phyloP scores from a whole-genome alignment of 2,329 filamentous ascomycete genomes.

The Davidsoniella eucalypti region DNA sequence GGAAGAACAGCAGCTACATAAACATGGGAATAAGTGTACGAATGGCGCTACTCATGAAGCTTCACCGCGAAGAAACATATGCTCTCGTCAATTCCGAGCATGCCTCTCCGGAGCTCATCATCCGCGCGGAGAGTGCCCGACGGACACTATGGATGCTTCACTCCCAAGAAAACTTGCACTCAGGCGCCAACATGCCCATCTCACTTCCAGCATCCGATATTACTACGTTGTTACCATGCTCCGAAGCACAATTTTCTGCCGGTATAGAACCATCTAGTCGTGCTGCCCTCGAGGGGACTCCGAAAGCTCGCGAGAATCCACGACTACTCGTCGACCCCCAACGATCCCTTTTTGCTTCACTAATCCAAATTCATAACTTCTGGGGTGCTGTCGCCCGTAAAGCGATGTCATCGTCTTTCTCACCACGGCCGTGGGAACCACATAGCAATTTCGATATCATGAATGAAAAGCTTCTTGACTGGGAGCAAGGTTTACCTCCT shows the following conservation, averaged over 20 bases:
- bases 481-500: slow-evolving; percentile 31
- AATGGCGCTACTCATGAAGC: slow-evolving; percentile 37
- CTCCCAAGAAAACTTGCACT: slow-evolving; percentile 41
- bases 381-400: slow-evolving; percentile 32
- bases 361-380: slow-evolving; percentile 37
- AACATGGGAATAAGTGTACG: slow-evolving; percentile 40
- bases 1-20: slow-evolving; percentile 38
- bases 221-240: slow-evolving; percentile 34
- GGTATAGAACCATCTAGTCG: slow-evolving; percentile 31
- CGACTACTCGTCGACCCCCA: slow-evolving; percentile 25
- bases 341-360: slow-evolving; percentile 36
- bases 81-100: slow-evolving; percentile 20
- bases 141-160: slow-evolving; percentile 44
- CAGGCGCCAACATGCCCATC: slow-evolving; percentile 33
- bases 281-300: slow-evolving; percentile 36
- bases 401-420: neutral
- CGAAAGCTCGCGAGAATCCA: slow-evolving; percentile 30
- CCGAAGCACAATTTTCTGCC: slow-evolving; percentile 33
- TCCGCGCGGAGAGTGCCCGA: slow-evolving; percentile 37
- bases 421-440: slow-evolving; percentile 25
- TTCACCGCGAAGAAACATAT: slow-evolving; percentile 41
- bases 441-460: slow-evolving; percentile 32
- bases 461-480: slow-evolving; percentile 26
- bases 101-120: slow-evolving; percentile 27
- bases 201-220: slow-evolving; percentile 36